These are phyloP conservation scores for Phytophthora colocasiae DNA, from an alignment of 352 stramenopile genomes.

Conservation along the genomic window DNA sequence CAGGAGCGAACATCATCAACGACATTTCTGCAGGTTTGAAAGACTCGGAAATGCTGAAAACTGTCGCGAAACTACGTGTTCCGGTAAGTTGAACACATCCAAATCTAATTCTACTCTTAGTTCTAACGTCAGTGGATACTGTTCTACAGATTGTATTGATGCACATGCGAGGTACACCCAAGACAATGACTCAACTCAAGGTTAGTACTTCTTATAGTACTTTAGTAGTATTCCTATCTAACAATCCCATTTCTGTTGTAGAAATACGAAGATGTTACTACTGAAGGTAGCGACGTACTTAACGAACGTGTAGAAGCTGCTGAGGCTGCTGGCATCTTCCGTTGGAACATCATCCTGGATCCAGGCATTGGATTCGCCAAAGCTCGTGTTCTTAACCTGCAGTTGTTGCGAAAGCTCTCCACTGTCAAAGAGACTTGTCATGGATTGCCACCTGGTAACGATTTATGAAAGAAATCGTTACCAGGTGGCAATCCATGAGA, in stretches of 20 bases:
- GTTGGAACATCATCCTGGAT: conserved; percentile 97
- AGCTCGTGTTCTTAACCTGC: conserved; percentile 90
- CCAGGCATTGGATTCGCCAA: conserved; percentile 99
- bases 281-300: conserved; percentile 88
- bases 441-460: conserved; percentile 60
- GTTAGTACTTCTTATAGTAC: conserved; percentile 24
- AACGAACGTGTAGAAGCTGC: conserved; percentile 73
- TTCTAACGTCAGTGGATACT: conserved; percentile 3
- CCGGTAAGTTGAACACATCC: conserved; percentile 46
- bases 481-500: no score
- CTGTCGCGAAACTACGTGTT: conserved; percentile 87
- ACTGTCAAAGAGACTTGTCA: conserved; percentile 56
- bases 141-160: conserved; percentile 92
- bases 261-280: conserved; percentile 92
- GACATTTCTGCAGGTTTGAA: conserved; percentile 96
- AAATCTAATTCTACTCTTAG: background rate
- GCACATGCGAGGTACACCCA: conserved; percentile 97
- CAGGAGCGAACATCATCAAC: conserved; percentile 97
- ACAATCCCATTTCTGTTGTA: conserved; percentile 27
- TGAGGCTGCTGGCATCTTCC: conserved; percentile 87
- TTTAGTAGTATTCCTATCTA: background rate
- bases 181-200: conserved; percentile 95
- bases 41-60: conserved; percentile 92
- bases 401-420: conserved; percentile 85
- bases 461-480: no score